Conservation (phyloP, 139 green algal genomes). For the Microglena sp. region DNA sequence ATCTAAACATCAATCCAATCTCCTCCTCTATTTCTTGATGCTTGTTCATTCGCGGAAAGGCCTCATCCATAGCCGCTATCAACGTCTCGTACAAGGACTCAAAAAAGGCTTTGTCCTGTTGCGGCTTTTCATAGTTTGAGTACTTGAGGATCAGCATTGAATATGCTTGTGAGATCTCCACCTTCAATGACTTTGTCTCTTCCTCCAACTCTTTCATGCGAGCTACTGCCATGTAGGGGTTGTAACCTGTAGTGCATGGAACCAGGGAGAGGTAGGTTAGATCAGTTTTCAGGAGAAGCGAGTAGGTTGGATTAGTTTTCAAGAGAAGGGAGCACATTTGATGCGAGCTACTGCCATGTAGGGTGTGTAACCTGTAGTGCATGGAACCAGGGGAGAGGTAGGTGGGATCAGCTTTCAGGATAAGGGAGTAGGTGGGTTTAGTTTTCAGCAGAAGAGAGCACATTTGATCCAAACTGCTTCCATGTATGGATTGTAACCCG, state of each 20-base stretch:
- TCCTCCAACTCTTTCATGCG: constrained; percentile 32
- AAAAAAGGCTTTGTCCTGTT: constrained; percentile 39
- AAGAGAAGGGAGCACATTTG: background rate
- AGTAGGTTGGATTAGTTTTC: background rate
- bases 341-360: background rate
- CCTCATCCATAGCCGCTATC: constrained; percentile 24
- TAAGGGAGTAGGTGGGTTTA: no score
- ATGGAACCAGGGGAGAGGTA: no score
- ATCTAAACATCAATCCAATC: constrained; percentile 28
- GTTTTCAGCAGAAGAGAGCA: no score
- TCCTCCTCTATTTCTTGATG: constrained; percentile 32
- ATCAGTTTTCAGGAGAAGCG: no score
- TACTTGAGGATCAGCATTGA: constrained; percentile 20
- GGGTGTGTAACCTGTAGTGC: background rate
- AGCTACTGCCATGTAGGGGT: constrained; percentile 15
- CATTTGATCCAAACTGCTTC: no score
- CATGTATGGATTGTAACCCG: no score
- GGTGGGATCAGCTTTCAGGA: no score
- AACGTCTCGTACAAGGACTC: constrained; percentile 30
- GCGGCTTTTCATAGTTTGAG: constrained; percentile 25
- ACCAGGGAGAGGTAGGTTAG: background rate
- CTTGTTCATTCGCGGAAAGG: constrained; percentile 20
- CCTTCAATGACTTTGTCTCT: constrained; percentile 7
- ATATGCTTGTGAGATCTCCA: constrained; percentile 14
- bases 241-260: no score